Percentiles rank a stretch among this genome's conserved stretches.
Evolutionary conservation across 1,139 yeast genomes (phyloP).

Genomic region (Saccharomyces hybrid): DNA sequence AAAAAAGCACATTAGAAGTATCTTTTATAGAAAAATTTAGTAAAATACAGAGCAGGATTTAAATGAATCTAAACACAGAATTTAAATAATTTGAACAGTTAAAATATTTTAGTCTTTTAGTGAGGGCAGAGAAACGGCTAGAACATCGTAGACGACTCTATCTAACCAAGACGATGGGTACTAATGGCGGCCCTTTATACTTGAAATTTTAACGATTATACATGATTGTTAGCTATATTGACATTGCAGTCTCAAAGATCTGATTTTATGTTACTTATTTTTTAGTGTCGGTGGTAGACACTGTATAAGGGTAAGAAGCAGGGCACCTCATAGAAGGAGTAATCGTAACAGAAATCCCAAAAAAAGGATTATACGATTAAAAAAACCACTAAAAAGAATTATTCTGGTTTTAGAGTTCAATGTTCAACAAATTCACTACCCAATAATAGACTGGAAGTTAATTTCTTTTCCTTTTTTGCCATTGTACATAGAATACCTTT

Average conservation of each 20-base stretch:
- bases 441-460: not conserved
- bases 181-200: not conserved
- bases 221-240: not conserved
- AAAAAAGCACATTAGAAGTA: not conserved
- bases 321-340: no score
- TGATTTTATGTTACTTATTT: not conserved
- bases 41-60: not conserved
- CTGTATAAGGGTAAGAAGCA: no score
- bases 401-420: not conserved
- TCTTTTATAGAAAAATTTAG: not conserved
- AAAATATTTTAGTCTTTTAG: not conserved
- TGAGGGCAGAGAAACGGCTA: not conserved
- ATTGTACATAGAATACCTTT: not conserved
- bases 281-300: not conserved
- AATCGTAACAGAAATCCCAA: no score
- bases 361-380: no score
- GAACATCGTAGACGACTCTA: not conserved
- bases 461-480: not conserved
- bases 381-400: not conserved
- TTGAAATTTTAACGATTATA: not conserved
- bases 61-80: not conserved
- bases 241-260: no score
- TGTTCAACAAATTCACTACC: not conserved
- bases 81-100: not conserved
- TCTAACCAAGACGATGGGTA: not conserved